Evolutionary conservation across 768 basidiomycete genomes (phyloP).

Genomic region (Pleurotus cornucopiae): DNA sequence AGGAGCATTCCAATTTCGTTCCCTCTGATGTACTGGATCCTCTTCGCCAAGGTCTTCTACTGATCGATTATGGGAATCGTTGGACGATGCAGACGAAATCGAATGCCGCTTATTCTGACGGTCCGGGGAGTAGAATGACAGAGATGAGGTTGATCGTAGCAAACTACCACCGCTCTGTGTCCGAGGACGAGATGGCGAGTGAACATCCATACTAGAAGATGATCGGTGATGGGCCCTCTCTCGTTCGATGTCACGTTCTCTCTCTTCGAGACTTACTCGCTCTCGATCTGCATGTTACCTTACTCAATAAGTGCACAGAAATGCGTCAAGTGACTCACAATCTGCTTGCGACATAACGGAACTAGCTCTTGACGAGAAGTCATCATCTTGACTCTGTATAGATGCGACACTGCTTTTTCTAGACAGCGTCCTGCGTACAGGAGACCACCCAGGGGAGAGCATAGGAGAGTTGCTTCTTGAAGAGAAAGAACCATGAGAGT

Average conservation of each 20-base stretch:
- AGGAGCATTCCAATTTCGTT: constrained; percentile 72
- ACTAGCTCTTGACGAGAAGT: constrained; percentile 36
- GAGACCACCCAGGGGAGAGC: constrained; percentile 6
- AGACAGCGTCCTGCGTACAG: constrained; percentile 4
- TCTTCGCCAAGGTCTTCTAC: constrained; percentile 19
- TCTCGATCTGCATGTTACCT: constrained; percentile 37
- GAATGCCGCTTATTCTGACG: constrained; percentile 20
- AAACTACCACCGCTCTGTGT: constrained; percentile 30
- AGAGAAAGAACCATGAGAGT: constrained; percentile 15
- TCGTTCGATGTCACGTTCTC: constrained; percentile 40
- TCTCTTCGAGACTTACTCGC: constrained; percentile 33
- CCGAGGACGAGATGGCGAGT: constrained; percentile 29
- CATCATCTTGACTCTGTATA: constrained; percentile 35
- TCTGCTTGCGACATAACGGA: constrained; percentile 49
- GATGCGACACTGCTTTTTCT: constrained; percentile 35
- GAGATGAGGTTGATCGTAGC: constrained; percentile 32
- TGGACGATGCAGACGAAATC: constrained; percentile 24
- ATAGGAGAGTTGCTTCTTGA: constrained; percentile 20
- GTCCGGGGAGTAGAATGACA: constrained; percentile 25
- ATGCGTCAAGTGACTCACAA: constrained; percentile 31
- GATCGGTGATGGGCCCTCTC: constrained; percentile 45
- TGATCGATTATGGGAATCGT: constrained; percentile 33
- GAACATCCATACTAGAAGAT: constrained; percentile 36
- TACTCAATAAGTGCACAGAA: neutral
- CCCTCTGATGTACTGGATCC: constrained; percentile 45